These are phyloP conservation scores for Fragilaria crotonensis DNA, from an alignment of 108 stramenopile species.

Conservation along the genomic window DNA sequence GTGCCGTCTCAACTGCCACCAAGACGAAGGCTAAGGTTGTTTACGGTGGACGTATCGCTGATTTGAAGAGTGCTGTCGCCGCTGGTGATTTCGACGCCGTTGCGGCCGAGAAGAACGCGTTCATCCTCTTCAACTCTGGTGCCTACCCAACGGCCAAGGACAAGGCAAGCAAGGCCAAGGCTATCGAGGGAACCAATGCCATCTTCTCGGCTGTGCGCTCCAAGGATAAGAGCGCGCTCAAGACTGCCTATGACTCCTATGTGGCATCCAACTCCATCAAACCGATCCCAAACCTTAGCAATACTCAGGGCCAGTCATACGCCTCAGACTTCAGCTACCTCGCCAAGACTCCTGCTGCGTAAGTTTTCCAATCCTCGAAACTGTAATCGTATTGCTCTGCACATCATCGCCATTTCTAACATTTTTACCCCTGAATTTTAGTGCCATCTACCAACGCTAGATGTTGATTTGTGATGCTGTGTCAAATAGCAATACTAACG, in stretches of 20 bases:
- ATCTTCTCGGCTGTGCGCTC: conserved; percentile 77
- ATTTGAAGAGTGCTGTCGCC: conserved; percentile 72
- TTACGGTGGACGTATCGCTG: conserved; percentile 86
- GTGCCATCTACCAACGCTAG: background rate
- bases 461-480: background rate
- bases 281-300: conserved; percentile 22
- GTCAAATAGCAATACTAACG: no score
- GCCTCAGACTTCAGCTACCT: conserved; percentile 67
- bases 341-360: conserved; percentile 53
- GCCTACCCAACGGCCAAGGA: conserved; percentile 60
- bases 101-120: conserved; percentile 87
- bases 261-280: conserved; percentile 43
- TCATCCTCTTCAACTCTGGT: conserved; percentile 92
- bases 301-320: conserved; percentile 68
- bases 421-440: background rate
- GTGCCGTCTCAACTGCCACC: conserved; percentile 78
- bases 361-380: conserved; percentile 8
- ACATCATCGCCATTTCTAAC: background rate
- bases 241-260: conserved; percentile 66
- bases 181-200: conserved; percentile 67
- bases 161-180: conserved; percentile 58
- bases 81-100: conserved; percentile 85
- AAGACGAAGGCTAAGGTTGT: conserved; percentile 57
- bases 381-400: background rate
- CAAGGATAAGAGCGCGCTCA: conserved; percentile 66